These are phyloP conservation scores for Chrysanthemum seticuspe DNA, from an alignment of 129 eudicot species.

Conservation along the genomic window DNA sequence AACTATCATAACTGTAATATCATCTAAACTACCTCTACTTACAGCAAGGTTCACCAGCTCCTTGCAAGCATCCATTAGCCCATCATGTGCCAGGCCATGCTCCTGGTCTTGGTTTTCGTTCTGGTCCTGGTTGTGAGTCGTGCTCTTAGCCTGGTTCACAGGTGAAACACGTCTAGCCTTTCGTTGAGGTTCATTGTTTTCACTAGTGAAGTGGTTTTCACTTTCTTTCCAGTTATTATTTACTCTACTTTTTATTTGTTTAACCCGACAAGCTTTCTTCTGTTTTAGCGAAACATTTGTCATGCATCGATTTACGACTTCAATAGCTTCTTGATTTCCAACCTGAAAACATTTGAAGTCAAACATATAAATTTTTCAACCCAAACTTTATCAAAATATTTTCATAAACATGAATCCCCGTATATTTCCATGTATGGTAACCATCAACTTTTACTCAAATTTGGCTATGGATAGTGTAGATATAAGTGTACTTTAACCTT, in stretches of 20 bases:
- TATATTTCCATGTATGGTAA: neutral
- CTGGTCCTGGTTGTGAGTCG: neutral
- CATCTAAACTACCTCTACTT: slow-evolving; percentile 92
- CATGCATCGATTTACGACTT: slow-evolving; percentile 47
- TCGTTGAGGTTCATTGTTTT: slow-evolving; percentile 66
- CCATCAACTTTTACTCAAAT: neutral
- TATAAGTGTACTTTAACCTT: neutral
- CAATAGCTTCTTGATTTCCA: slow-evolving; percentile 85
- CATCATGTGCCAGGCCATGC: slow-evolving; percentile 26
- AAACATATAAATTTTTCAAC: neutral
- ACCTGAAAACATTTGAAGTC: slow-evolving; percentile 45
- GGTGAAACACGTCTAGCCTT: slow-evolving; percentile 45
- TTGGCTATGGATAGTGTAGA: neutral
- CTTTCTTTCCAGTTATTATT: slow-evolving; percentile 22
- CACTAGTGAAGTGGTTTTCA: slow-evolving; percentile 35
- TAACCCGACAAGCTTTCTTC: slow-evolving; percentile 44
- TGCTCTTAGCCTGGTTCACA: slow-evolving; percentile 18
- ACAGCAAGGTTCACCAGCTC: slow-evolving; percentile 86
- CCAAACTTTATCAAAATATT: neutral
- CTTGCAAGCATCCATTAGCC: slow-evolving; percentile 74
- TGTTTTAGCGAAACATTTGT: slow-evolving; percentile 48
- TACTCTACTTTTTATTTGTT: slow-evolving; percentile 32
- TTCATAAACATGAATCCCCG: neutral
- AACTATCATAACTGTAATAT: slow-evolving; percentile 82
- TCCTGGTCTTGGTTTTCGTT: slow-evolving; percentile 20